Evolutionary conservation across 208 protist species (phyloP), one percentile per base, ranked within the genome.

Genomic region (Trypanosoma vivax): DNA sequence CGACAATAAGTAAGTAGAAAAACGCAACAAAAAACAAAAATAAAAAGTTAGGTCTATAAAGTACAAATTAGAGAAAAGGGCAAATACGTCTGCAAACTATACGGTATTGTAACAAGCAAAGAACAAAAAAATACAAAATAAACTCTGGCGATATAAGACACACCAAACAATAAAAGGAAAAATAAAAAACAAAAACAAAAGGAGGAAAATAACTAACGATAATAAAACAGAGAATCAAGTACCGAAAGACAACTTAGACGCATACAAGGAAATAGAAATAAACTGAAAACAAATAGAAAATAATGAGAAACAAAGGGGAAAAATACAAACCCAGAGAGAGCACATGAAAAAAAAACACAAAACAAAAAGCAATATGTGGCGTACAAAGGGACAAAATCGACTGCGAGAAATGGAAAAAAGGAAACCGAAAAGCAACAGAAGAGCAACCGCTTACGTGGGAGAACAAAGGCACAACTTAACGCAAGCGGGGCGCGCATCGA

Each of bases 291-390:
- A 21, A 43, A n/a, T 18, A 18, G 28, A 25, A 53, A n/a, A 24
- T 43, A 42, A 42, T 4, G 28, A 27, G n/a, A 45, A 38, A 43
- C 19, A 42, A 13, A 53, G 34, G 21, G 28, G 25, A 5, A 45
- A 18, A n/a, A 11, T 31, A 37, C 34, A 37, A 33, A 51, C 40
- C 16, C 52, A 48, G 14, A 58, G 21, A 45, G 0, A 29, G 46
- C 31, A 66, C 27, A 48, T 38, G 18, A 37, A 50, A 39, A 50
- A 50, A 50, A 31, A 60, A 43, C 57, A 21, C 2, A 58, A 60
- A 38, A 65, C 16, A 30, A 53, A 46, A 25, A 31, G 40, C 43
- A 18, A 53, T 24, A 60, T 45, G 41, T 39, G 13, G 19, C 25
- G 9, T 43, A 35, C 31, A 33, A 50, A 21, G 53, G 30, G 7